phyloP scores from a whole-genome alignment of 345 rosid genomes.

The Physaria fendleri region DNA sequence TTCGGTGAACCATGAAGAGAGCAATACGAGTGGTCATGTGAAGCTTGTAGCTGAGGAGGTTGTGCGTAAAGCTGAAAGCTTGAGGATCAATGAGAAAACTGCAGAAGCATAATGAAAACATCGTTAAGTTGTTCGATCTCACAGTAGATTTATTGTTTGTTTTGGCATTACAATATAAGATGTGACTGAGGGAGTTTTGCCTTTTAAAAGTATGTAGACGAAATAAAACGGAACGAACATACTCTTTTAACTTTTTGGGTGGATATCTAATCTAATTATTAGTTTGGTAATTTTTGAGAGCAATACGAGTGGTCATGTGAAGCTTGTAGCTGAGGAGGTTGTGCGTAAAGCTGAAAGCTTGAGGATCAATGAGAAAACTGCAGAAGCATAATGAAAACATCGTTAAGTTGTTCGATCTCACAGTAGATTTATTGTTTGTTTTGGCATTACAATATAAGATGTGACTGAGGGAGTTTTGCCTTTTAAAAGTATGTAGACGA shows the following conservation, averaged over 20 bases:
- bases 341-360: constrained; percentile 40
- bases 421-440: background rate
- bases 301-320: constrained; percentile 31
- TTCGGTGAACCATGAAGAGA: constrained; percentile 35
- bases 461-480: background rate
- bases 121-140: background rate
- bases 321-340: constrained; percentile 43
- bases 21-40: constrained; percentile 28
- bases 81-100: constrained; percentile 35
- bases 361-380: constrained; percentile 31
- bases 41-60: constrained; percentile 46
- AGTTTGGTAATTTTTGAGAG: no score
- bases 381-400: constrained; percentile 18
- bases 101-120: constrained; percentile 17
- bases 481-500: background rate
- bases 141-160: background rate
- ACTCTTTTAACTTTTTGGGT: background rate
- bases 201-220: background rate
- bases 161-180: background rate
- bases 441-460: background rate
- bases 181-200: background rate
- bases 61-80: constrained; percentile 38
- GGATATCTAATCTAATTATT: background rate
- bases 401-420: background rate
- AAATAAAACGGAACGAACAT: background rate